These are phyloP conservation scores for Mucor plumbeus DNA, from an alignment of 371 early-diverging fungal genomes.

Conservation along the genomic window DNA sequence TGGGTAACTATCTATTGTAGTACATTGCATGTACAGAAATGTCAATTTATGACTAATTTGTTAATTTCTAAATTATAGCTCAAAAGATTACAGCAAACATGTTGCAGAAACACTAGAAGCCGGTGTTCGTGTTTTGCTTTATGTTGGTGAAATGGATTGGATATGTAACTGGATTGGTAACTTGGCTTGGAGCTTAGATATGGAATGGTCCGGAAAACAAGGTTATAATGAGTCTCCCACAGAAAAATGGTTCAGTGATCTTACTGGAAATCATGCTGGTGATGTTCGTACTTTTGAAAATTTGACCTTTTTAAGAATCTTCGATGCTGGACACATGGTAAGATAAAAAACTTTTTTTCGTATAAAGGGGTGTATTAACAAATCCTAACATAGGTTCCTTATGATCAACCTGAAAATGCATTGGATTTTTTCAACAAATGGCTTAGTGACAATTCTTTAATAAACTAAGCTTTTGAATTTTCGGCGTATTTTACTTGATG, in stretches of 20 bases:
- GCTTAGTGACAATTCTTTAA: constrained; percentile 39
- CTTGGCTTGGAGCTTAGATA: constrained; percentile 79
- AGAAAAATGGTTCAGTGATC: constrained; percentile 45
- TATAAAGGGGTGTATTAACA: background rate
- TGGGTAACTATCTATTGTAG: constrained; percentile 59
- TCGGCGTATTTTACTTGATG: background rate
- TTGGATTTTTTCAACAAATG: constrained; percentile 64
- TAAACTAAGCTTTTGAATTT: background rate
- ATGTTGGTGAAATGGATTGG: constrained; percentile 56
- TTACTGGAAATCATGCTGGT: constrained; percentile 63
- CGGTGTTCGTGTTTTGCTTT: constrained; percentile 84
- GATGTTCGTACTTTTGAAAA: constrained; percentile 66
- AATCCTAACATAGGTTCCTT: constrained; percentile 51
- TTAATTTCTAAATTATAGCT: constrained; percentile 6
- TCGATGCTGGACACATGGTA: constrained; percentile 90
- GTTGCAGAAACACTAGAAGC: constrained; percentile 53
- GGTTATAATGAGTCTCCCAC: constrained; percentile 67
- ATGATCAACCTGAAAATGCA: constrained; percentile 63
- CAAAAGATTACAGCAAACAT: constrained; percentile 12
- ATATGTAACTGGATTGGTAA: constrained; percentile 69
- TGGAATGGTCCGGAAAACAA: constrained; percentile 80
- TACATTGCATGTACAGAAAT: constrained; percentile 9
- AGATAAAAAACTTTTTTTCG: background rate
- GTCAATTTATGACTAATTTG: constrained; percentile 22
- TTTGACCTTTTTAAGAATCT: constrained; percentile 83